A percentile compares a stretch with the other conserved stretches of the same genome.
Evolutionary conservation across 2,329 filamentous ascomycete genomes (phyloP).

Genomic region (Cladophialophora bantiana): DNA sequence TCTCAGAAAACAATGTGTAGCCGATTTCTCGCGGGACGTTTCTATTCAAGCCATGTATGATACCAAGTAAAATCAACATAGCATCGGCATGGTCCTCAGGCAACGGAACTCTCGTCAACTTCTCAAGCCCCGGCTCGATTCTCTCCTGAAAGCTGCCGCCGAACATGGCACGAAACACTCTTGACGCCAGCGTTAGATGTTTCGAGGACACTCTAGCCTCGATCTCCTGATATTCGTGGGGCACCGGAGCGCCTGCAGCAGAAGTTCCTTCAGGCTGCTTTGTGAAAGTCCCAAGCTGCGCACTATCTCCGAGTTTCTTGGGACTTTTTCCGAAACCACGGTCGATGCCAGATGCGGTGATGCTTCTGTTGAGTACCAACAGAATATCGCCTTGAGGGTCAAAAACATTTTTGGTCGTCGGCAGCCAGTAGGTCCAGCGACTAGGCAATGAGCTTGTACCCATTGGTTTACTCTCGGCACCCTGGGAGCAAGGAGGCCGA

Average conservation of each 20-base stretch:
- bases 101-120: neutral
- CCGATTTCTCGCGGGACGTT: slow-evolving; percentile 1
- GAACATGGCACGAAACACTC: slow-evolving; percentile 18
- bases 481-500: neutral
- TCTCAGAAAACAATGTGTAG: neutral
- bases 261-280: neutral
- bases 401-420: neutral
- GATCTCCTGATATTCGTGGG: neutral
- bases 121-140: neutral
- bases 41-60: slow-evolving; percentile 13
- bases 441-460: neutral
- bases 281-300: neutral
- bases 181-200: slow-evolving; percentile 16
- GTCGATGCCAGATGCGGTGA: neutral
- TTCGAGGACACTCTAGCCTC: slow-evolving; percentile 7
- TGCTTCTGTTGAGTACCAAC: neutral
- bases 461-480: too few species aligned
- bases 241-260: neutral
- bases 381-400: slow-evolving; percentile 6
- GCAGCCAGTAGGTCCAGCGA: neutral
- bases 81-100: slow-evolving; percentile 14
- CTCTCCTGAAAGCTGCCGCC: slow-evolving; percentile 13
- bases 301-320: neutral
- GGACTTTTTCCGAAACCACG: neutral
- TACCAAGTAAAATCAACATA: slow-evolving; percentile 13